Percentiles rank a stretch among this genome's conserved stretches.
Conservation (phyloP, 306 rosid genomes). For the Quercus berberidifolia region DNA sequence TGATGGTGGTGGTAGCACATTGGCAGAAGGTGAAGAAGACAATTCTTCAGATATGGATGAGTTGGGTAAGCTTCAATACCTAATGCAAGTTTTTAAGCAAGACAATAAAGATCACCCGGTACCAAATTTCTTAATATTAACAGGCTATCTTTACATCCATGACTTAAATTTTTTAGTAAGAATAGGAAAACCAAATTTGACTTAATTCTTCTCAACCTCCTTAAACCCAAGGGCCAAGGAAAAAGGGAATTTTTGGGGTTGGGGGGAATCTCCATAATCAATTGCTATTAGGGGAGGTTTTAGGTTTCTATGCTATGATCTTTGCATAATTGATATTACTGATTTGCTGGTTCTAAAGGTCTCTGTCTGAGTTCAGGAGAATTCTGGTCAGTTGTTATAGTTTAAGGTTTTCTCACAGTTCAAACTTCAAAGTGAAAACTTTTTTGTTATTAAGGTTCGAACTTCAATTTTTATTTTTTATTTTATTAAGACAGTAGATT, state of each 20-base stretch:
- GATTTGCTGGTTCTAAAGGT: neutral
- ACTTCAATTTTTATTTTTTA: too few species aligned
- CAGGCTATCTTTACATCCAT: neutral
- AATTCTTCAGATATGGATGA: constrained; percentile 62
- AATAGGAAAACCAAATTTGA: neutral
- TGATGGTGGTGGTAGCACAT: constrained; percentile 42
- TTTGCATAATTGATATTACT: neutral
- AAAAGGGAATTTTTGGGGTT: neutral
- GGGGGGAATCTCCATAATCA: neutral
- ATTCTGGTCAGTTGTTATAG: neutral
- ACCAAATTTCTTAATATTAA: neutral
- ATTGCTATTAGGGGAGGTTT: neutral
- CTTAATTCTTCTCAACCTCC: neutral
- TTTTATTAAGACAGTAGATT: too few species aligned
- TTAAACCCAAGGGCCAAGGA: neutral
- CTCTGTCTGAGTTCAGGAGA: neutral
- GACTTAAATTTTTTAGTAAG: neutral
- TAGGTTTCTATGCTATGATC: neutral
- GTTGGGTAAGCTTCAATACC: constrained; percentile 38
- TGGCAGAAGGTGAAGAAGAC: constrained; percentile 73
- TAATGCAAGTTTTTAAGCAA: neutral
- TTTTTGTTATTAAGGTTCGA: too few species aligned
- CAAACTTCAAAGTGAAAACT: neutral
- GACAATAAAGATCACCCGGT: neutral
- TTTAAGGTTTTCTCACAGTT: neutral